Base-by-base conservation (phyloP, 129 eudicot genomes). In the Chrysanthemum lavandulifolium region DNA sequence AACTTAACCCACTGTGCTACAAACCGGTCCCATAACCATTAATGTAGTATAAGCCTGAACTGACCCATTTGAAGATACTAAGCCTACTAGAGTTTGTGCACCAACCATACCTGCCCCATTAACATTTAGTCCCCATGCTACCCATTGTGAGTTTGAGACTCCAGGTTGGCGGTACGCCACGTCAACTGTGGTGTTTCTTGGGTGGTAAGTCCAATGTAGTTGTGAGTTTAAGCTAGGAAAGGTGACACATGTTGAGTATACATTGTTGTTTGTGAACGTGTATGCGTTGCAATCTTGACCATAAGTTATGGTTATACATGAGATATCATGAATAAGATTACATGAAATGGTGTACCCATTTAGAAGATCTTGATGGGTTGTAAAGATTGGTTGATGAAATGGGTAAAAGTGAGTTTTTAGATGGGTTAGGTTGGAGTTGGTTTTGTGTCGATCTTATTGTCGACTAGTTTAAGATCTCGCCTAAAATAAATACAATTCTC, bases 11-110 rank as follows among this genome's bases (percentile, higher is more conserved):
- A 10, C 76, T 74, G n/a, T 58, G 75, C 31, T 19, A 49, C 73
- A 84, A 61, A 14, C 23, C 15, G n/a, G 93, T 75, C 18, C 29
- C 21, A 29, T 59, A 67, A 43, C 76, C 60, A 0, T 74, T 2
- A 16, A 89, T 0, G 89, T 78, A 2, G 95, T 87, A 76, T 83
- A 83, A 10, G 82, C 88, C 21, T 49, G 70, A 25, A 80, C 68
- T 10, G 23, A 25, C 40, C 96, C 95, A 14, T 72, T 69, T 7
- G 95, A 69, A 78, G 76, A 76, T 52, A 50, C 67, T 27, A 75
- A 78, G 15, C 90, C 98, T 6, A 92, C 91, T 43, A 89, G 76
- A 12, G 83, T 47, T 79, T 89, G 98, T 0, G 95, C 73, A 6
- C 91, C 91, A 14, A 49, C 43, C 98, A 92, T 92, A 13, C 88